Evolutionary conservation across 2,329 filamentous ascomycete species (phyloP).

Genomic region (Hymenoscyphus scutula): DNA sequence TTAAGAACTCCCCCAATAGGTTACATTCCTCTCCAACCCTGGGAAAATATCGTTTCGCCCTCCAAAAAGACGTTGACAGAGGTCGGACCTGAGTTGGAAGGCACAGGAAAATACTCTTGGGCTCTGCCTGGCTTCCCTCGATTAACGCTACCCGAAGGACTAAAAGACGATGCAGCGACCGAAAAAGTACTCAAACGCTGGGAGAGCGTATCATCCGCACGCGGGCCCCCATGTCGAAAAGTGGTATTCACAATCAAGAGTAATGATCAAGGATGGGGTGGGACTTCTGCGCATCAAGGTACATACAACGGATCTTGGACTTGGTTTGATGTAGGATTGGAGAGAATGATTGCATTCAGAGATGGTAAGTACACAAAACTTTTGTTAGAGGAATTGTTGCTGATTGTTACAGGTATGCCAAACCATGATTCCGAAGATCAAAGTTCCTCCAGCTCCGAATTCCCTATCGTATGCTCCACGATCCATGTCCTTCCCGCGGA

Average conservation of each 20-base stretch:
- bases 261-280: constrained; percentile 58
- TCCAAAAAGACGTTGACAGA: constrained; percentile 5
- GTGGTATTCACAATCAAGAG: constrained; percentile 58
- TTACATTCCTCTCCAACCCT: constrained; percentile 6
- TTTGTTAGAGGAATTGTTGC: not conserved
- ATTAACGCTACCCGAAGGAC: not conserved
- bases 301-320: constrained; percentile 53
- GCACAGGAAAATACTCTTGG: constrained; percentile 10
- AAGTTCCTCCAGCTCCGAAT: constrained; percentile 3
- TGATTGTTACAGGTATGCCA: not conserved
- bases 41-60: constrained; percentile 1
- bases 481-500: not conserved
- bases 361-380: constrained; percentile 21
- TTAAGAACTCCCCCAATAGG: constrained; percentile 34
- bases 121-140: constrained; percentile 10
- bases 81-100: constrained; percentile 13
- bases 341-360: constrained; percentile 47
- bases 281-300: constrained; percentile 32
- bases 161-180: constrained; percentile 12
- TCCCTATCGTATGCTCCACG: constrained; percentile 7
- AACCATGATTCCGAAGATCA: constrained; percentile 4
- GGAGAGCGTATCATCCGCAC: constrained; percentile 17
- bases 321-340: constrained; percentile 63
- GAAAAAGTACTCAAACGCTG: constrained; percentile 25
- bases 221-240: constrained; percentile 51